These are phyloP conservation scores for Acanthamoeba lenticulata DNA, from an alignment of 208 protist species.

Conservation along the genomic window DNA sequence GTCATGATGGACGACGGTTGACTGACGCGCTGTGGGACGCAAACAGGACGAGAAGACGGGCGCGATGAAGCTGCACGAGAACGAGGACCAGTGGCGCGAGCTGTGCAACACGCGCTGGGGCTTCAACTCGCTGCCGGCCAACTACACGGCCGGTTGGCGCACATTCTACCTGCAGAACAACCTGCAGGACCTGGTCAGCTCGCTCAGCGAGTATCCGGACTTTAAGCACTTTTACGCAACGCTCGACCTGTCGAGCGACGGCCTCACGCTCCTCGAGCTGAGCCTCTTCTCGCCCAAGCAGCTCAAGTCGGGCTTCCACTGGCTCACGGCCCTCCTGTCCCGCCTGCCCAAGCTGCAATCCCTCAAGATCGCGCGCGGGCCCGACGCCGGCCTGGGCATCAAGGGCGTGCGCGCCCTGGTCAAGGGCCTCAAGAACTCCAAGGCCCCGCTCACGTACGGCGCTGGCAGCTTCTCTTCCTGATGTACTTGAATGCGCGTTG, in stretches of 20 bases:
- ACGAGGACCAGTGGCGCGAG: constrained; percentile 59
- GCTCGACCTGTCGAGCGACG: not conserved
- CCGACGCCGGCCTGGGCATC: constrained; percentile 45
- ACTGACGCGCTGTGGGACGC: too few species aligned
- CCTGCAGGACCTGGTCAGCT: constrained; percentile 64
- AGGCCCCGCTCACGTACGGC: not conserved
- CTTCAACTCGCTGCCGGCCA: constrained; percentile 42
- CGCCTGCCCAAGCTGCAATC: constrained; percentile 20
- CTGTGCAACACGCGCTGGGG: constrained; percentile 55
- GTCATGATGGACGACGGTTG: too few species aligned
- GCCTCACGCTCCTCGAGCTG: constrained; percentile 33
- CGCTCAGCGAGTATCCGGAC: constrained; percentile 57
- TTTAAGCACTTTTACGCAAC: constrained; percentile 51
- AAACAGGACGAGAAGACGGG: not conserved
- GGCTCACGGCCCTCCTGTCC: constrained; percentile 12
- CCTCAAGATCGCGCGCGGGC: not conserved
- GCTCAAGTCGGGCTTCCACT: constrained; percentile 64
- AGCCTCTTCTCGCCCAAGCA: constrained; percentile 33
- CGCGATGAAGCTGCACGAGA: constrained; percentile 18
- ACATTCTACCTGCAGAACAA: constrained; percentile 67
- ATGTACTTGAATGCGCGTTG: not conserved
- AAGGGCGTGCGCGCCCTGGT: constrained; percentile 40
- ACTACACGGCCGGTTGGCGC: constrained; percentile 5
- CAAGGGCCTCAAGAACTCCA: constrained; percentile 65
- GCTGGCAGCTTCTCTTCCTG: not conserved